Percentiles rank a stretch among this genome's conserved stretches.
These are phyloP conservation scores for Auxenochlorella protothecoides DNA, from an alignment of 139 green algal species.

Conservation along the genomic window DNA sequence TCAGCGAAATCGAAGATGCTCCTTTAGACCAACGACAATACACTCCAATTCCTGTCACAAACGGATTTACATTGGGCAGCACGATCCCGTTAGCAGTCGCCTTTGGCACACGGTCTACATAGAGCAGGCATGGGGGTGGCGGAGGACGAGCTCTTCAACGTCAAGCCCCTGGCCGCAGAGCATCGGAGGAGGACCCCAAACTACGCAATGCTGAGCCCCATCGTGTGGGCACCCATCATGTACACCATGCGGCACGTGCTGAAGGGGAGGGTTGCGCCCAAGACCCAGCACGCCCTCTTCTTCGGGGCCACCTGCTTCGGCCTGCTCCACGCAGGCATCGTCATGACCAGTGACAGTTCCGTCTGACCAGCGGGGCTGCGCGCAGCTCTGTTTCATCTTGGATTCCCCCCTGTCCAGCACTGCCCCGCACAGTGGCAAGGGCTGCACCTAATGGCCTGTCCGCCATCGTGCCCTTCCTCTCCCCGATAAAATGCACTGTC, in stretches of 20 bases:
- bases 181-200: background rate
- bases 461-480: no score
- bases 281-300: constrained; percentile 11
- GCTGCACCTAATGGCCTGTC: no score
- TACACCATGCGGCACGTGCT: background rate
- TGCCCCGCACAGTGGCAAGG: no score
- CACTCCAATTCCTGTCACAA: no score
- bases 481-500: no score
- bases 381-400: no score
- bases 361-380: background rate
- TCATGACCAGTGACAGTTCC: constrained; percentile 5
- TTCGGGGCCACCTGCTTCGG: background rate
- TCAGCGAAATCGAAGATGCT: no score
- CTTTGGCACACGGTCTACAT: background rate
- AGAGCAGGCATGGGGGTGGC: background rate
- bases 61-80: no score
- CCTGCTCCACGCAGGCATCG: constrained; percentile 2
- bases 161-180: background rate
- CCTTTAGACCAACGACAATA: no score
- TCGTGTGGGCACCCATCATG: constrained; percentile 5
- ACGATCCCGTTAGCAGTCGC: no score
- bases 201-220: background rate
- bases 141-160: constrained; percentile 1
- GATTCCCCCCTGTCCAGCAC: no score
- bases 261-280: constrained; percentile 1